Base-by-base conservation (phyloP, 176 grass and related monocot species). In the Phragmites australis region DNA sequence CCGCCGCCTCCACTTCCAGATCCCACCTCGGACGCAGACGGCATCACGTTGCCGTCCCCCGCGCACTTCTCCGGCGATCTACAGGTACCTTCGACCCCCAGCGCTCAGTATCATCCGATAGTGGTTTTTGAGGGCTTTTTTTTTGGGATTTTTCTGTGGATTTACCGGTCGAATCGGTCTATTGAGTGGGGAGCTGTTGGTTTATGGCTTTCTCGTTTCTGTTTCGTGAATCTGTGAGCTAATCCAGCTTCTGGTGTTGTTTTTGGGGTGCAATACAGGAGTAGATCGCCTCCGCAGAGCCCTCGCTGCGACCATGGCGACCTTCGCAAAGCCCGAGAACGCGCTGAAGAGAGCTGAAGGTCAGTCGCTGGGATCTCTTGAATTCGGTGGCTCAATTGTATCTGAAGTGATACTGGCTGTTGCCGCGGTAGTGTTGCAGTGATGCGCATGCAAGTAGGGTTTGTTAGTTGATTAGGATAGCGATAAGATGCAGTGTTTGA, bases 341-440 rank as follows among this genome's bases (percentile, higher is more conserved):
- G 96, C 96, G 47, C 80, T 99, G 11, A 99, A 99, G 90, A 88
- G 90, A 68, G 92, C 90, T 13, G 96, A 99, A 68, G 96, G 96
- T 99, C 79, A 78, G 72, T 60, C 12, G 1, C 11, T 19, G 46
- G 25, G 15, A 60, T 27, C 12, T 2, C 11, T 19, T 46, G 25
- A 14, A 60, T 27, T 50, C 34, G 34, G 34, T 43, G 17, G 16
- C 18, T 69, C 0, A 4, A 19, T 55, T 79, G 44, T 17, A 39
- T n/a, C 50, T 5, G 14, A 0, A 19, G 32, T 32, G 10, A 14
- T 54, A 47, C 21, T 25, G 6, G 8, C 31, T 9, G 30, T 12
- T 69, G 15, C 1, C 2, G 56, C 3, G 21, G 43, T 66, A 72
- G 39, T 26, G 19, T 15, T n/a, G 58, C 15, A 1, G 13, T 19